Conservation (phyloP, 1,139 yeast species). For the Candida tetrigidarum region DNA sequence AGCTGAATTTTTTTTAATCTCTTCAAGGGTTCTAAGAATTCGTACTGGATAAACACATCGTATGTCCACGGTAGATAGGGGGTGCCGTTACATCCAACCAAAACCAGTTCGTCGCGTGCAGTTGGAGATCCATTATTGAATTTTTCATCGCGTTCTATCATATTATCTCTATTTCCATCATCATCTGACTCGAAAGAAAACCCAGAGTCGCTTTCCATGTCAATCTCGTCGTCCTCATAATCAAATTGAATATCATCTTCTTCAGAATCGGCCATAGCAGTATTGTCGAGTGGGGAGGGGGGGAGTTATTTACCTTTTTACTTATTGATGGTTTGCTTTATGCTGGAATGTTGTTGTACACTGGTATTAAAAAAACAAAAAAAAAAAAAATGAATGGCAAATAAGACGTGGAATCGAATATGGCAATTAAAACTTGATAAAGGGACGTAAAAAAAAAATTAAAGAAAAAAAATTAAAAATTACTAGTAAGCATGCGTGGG, state of each 20-base stretch:
- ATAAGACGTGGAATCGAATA: not conserved
- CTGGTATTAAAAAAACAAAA: no score
- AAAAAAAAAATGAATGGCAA: slow-evolving; percentile 5
- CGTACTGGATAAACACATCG: slow-evolving; percentile 26
- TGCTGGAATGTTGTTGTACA: no score
- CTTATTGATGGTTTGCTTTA: not conserved
- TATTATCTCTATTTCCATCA: slow-evolving; percentile 21
- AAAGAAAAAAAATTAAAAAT: no score
- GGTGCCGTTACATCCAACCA: slow-evolving; percentile 19
- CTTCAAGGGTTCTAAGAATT: slow-evolving; percentile 23
- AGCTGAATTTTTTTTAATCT: slow-evolving; percentile 26
- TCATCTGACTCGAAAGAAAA: slow-evolving; percentile 18
- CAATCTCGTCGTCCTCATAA: slow-evolving; percentile 9
- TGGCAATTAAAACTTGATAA: not conserved
- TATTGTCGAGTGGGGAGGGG: no score
- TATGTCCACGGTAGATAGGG: slow-evolving; percentile 33
- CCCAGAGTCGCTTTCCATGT: not conserved
- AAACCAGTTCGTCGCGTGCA: slow-evolving; percentile 10
- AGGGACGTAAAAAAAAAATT: not conserved
- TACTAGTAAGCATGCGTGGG: not conserved
- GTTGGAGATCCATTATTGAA: not conserved
- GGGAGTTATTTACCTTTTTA: no score
- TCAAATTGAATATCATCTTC: slow-evolving; percentile 23
- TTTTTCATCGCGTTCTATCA: not conserved
- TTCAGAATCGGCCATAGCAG: slow-evolving; percentile 21